Evolutionary conservation across 352 stramenopile genomes (phyloP).

Genomic region (Globisporangium carolinianum): DNA sequence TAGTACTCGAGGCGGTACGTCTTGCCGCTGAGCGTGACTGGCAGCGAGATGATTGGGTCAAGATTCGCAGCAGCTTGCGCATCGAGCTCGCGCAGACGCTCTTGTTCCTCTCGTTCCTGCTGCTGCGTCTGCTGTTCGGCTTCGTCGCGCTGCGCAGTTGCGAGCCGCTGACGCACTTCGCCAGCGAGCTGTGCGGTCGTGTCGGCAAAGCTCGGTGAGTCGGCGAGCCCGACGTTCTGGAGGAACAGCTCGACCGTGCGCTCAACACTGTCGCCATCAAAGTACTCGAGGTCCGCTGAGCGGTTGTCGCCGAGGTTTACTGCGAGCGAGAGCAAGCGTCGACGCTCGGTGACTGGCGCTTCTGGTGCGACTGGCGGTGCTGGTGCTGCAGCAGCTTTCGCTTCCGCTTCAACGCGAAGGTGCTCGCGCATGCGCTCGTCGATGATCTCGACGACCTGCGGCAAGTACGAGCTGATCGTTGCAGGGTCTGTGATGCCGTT

Average conservation of each 20-base stretch:
- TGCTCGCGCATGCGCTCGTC: constrained; percentile 41
- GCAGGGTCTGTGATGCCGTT: constrained; percentile 44
- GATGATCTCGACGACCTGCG: constrained; percentile 53
- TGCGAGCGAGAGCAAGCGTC: constrained; percentile 34
- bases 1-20: constrained; percentile 67
- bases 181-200: constrained; percentile 34
- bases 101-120: constrained; percentile 5
- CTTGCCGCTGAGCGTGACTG: constrained; percentile 45
- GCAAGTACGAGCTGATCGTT: constrained; percentile 30
- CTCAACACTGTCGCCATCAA: constrained; percentile 63
- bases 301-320: constrained; percentile 48
- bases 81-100: constrained; percentile 1
- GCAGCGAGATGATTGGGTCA: constrained; percentile 41
- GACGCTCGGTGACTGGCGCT: constrained; percentile 8
- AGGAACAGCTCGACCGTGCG: constrained; percentile 65
- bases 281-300: constrained; percentile 50
- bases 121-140: constrained; percentile 11
- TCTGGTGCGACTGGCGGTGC: constrained; percentile 9
- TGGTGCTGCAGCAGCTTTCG: constrained; percentile 1
- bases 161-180: constrained; percentile 30
- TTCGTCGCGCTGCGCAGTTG: constrained; percentile 10
- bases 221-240: constrained; percentile 30
- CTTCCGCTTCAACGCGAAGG: constrained; percentile 28
- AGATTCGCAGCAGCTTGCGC: constrained; percentile 1
- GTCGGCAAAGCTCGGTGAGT: constrained; percentile 29